These are phyloP conservation scores for Candida mattraensis DNA, from an alignment of 805 yeast genomes.

Conservation along the genomic window DNA sequence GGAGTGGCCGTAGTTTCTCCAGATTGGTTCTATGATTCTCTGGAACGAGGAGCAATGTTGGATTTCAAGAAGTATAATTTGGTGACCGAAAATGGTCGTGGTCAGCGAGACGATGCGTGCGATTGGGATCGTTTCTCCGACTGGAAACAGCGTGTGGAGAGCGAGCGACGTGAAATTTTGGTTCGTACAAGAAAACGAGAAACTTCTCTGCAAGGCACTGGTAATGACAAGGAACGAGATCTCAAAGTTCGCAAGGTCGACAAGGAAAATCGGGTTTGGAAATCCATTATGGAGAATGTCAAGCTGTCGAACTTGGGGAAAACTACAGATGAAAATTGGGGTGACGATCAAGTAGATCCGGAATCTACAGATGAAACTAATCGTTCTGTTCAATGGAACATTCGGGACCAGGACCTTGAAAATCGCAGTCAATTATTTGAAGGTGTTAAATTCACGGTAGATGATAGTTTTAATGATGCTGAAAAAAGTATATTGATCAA, in stretches of 20 bases:
- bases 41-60: constrained; percentile 44
- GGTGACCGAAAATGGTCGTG: constrained; percentile 18
- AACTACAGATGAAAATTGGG: constrained; percentile 13
- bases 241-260: constrained; percentile 28
- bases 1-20: constrained; percentile 55
- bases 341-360: constrained; percentile 8
- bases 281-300: constrained; percentile 25
- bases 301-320: constrained; percentile 12
- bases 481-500: constrained; percentile 23
- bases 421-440: constrained; percentile 15
- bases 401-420: constrained; percentile 1
- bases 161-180: constrained; percentile 10
- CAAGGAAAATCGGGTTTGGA: constrained; percentile 24
- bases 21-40: constrained; percentile 48
- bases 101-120: constrained; percentile 34
- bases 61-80: constrained; percentile 41
- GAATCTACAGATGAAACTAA: constrained; percentile 9
- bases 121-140: constrained; percentile 36
- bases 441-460: constrained; percentile 17
- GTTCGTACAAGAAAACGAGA: constrained; percentile 1
- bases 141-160: constrained; percentile 17
- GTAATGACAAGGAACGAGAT: constrained; percentile 21
- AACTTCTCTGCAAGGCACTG: too few species aligned
- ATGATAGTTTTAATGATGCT: constrained; percentile 18
- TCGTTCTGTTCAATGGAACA: background rate